Evolutionary conservation across 2,329 filamentous ascomycete species (phyloP).

Genomic region (Colletotrichum chrysophilum): DNA sequence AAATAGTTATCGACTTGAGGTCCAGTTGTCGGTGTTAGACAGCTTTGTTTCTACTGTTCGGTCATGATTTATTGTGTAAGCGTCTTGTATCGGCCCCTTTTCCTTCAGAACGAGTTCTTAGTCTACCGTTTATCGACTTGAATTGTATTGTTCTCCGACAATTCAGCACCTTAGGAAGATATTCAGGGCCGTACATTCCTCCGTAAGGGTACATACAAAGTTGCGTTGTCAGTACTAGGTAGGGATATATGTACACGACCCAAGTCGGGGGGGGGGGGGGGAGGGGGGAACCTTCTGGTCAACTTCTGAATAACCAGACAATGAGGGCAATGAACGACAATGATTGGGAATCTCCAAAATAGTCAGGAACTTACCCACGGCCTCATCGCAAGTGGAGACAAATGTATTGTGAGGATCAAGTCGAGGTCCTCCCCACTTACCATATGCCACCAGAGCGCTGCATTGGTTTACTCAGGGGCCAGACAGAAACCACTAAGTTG

Average conservation of each 20-base stretch:
- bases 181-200: neutral
- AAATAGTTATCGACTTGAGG: neutral
- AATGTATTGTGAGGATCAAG: neutral
- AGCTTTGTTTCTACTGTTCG: neutral
- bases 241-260: no score
- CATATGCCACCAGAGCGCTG: neutral
- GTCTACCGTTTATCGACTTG: neutral
- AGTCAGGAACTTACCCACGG: neutral
- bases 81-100: neutral
- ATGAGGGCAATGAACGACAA: no score
- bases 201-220: no score
- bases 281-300: accelerated
- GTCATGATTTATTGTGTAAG: neutral
- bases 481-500: neutral
- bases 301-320: no score
- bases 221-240: no score
- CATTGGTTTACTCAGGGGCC: neutral
- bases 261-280: no score
- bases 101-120: neutral
- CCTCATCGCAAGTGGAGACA: neutral
- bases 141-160: neutral
- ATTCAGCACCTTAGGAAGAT: neutral
- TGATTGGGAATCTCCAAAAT: no score
- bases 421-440: neutral
- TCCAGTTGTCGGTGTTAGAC: neutral